A percentile compares a stretch with the other conserved stretches of the same genome.
These are phyloP conservation scores for Nasturtium officinale DNA, from an alignment of 345 rosid species.

Conservation along the genomic window DNA sequence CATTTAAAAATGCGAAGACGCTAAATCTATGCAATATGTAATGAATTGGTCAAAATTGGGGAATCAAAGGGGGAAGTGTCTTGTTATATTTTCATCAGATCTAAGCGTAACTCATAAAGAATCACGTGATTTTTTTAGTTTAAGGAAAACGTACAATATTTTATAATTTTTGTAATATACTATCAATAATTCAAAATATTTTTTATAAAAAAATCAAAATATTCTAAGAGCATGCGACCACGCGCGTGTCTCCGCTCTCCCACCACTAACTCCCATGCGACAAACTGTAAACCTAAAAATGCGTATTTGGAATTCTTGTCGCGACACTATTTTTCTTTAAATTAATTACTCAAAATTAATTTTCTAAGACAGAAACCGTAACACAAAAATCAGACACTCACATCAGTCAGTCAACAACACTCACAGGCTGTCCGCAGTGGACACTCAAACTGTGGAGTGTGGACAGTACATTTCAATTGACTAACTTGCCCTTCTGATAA, in stretches of 20 bases:
- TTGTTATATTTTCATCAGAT: neutral
- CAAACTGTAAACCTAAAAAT: constrained; percentile 20
- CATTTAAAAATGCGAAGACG: neutral
- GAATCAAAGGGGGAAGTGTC: constrained; percentile 8
- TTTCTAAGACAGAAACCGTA: neutral
- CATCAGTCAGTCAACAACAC: neutral
- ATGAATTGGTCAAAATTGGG: constrained; percentile 8
- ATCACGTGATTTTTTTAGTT: constrained; percentile 18
- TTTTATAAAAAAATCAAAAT: neutral
- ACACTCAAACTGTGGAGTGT: no score
- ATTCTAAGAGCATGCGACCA: constrained; percentile 1
- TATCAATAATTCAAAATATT: no score
- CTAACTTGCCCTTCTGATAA: neutral
- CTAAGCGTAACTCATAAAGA: neutral
- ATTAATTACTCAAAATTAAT: neutral
- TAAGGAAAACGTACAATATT: constrained; percentile 2
- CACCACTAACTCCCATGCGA: constrained; percentile 8
- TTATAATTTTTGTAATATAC: no score
- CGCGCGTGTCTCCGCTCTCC: constrained; percentile 15
- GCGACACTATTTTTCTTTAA: neutral
- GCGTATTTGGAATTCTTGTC: constrained; percentile 29
- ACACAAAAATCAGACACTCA: constrained; percentile 10
- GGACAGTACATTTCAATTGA: no score
- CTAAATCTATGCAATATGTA: neutral
- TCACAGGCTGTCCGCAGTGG: constrained; percentile 22